phyloP scores from a whole-genome alignment of 148 eudicot species.

The Amaranthus palmeri region DNA sequence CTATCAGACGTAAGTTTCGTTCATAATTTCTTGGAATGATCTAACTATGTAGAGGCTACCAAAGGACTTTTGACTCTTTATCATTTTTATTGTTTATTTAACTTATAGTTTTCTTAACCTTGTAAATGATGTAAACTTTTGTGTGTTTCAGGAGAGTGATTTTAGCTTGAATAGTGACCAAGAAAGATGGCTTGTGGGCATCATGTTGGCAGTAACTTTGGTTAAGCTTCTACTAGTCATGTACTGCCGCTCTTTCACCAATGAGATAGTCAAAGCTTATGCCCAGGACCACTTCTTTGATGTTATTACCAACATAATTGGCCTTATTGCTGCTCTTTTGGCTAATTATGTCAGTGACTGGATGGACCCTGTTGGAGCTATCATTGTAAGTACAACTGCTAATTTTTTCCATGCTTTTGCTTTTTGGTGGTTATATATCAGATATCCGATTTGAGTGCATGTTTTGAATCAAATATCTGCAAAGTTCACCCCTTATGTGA shows the following conservation, averaged over 20 bases:
- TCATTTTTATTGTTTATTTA: not conserved
- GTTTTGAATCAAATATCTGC: no score
- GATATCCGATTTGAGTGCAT: no score
- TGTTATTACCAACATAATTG: constrained; percentile 86
- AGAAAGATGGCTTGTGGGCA: constrained; percentile 79
- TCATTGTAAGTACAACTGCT: constrained; percentile 52
- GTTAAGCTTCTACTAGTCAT: constrained; percentile 70
- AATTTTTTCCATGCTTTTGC: not conserved
- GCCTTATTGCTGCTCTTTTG: constrained; percentile 81
- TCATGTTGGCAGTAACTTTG: constrained; percentile 78
- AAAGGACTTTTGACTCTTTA: not conserved
- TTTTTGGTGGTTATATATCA: constrained; percentile 9
- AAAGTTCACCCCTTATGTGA: no score
- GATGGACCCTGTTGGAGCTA: constrained; percentile 97
- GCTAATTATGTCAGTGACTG: constrained; percentile 66
- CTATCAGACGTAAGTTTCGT: constrained; percentile 45
- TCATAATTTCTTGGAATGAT: not conserved
- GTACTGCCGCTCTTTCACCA: constrained; percentile 84
- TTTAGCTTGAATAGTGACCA: constrained; percentile 52
- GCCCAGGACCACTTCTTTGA: constrained; percentile 98
- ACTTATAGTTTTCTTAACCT: constrained; percentile 4
- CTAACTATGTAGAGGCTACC: not conserved
- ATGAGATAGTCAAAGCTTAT: constrained; percentile 96
- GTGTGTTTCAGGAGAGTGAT: constrained; percentile 37
- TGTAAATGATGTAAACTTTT: not conserved